phyloP scores from a whole-genome alignment of 495 filamentous ascomycete species.

The Oleoguttula mirabilis region DNA sequence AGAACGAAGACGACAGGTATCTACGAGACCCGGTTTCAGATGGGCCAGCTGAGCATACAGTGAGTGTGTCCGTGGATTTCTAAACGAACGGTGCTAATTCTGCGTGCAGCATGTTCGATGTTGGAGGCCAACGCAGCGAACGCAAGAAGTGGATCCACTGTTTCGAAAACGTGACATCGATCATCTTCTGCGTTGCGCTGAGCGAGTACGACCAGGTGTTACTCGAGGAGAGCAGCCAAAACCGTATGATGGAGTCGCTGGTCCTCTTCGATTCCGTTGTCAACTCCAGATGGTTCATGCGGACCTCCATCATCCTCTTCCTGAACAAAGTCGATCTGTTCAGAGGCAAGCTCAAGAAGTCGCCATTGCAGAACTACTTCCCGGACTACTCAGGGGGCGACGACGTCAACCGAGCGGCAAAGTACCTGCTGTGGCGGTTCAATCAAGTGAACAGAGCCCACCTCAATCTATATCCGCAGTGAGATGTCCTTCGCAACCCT shows the following conservation, averaged over 20 bases:
- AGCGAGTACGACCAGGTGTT: conserved; percentile 98
- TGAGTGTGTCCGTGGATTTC: conserved; percentile 37
- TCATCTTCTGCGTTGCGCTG: conserved; percentile 96
- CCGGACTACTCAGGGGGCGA: conserved; percentile 95
- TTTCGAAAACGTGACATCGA: conserved; percentile 99
- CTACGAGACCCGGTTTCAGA: conserved; percentile 94
- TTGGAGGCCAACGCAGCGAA: conserved; percentile 91
- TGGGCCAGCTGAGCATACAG: conserved; percentile 98
- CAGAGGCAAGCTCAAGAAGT: conserved; percentile 80
- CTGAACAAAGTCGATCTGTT: conserved; percentile 98
- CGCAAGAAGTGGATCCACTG: conserved; percentile 99
- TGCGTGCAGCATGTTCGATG: conserved; percentile 83
- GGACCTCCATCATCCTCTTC: conserved; percentile 96
- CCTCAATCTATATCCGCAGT: conserved; percentile 96
- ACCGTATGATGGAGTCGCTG: conserved; percentile 97
- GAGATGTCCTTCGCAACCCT: conserved; percentile 32
- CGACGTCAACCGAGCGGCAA: conserved; percentile 93
- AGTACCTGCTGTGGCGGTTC: conserved; percentile 95
- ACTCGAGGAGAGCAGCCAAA: conserved; percentile 96
- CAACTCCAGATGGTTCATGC: conserved; percentile 97
- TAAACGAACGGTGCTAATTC: conserved; percentile 5
- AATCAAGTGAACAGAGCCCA: conserved; percentile 97
- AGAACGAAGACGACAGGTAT: conserved; percentile 99
- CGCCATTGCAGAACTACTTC: conserved; percentile 85
- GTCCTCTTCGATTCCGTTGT: conserved; percentile 98